Percentiles rank a stretch among this genome's conserved stretches.
Conservation (phyloP, 257 asterid genomes). For the Solanum pimpinellifolium region DNA sequence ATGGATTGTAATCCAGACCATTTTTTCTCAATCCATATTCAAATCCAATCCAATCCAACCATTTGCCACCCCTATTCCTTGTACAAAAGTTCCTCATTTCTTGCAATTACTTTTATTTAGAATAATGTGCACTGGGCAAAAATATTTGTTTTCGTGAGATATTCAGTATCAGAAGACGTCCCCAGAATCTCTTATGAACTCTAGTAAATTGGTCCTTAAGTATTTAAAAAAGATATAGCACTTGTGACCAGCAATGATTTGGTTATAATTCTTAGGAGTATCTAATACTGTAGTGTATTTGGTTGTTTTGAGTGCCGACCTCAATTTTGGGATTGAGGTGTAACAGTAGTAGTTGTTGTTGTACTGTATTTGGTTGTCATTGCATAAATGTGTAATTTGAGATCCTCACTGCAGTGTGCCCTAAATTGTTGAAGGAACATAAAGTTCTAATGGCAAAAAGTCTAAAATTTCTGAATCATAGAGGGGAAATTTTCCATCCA, state of each 20-base stretch:
- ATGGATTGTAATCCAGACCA: no score
- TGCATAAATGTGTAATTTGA: not conserved
- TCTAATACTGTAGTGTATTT: not conserved
- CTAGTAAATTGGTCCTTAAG: not conserved
- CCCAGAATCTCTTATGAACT: not conserved
- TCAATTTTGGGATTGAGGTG: not conserved
- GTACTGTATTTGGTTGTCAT: not conserved
- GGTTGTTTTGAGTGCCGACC: not conserved
- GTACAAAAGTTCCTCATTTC: not conserved
- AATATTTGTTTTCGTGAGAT: not conserved
- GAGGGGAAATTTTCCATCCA: not conserved
- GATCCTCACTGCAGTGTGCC: not conserved
- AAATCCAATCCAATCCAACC: no score
- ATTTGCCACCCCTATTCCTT: not conserved
- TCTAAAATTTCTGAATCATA: not conserved
- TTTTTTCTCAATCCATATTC: no score
- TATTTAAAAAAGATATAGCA: not conserved
- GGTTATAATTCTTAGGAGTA: not conserved
- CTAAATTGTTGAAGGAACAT: not conserved
- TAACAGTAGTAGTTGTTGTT: not conserved
- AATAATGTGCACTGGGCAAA: not conserved
- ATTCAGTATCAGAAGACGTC: not conserved
- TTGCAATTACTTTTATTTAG: not conserved
- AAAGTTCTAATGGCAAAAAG: not conserved
- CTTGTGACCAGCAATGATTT: not conserved